Conservation (phyloP, 768 basidiomycete genomes). For the Russula dissimulans region DNA sequence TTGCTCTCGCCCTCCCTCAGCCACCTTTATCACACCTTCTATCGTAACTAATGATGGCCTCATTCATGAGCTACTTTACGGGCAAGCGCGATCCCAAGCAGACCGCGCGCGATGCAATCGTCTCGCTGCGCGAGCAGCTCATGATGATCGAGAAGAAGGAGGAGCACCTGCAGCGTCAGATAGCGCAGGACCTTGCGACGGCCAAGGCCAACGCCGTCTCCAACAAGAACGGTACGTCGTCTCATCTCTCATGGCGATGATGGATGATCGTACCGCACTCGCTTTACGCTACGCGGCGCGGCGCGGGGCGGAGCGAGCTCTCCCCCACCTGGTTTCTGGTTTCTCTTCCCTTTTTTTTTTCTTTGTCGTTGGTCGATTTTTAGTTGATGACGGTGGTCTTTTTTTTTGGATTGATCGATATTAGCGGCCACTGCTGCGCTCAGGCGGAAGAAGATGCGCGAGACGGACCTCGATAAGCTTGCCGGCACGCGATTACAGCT, state of each 20-base stretch:
- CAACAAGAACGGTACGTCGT: slow-evolving; percentile 76
- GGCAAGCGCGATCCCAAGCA: slow-evolving; percentile 76
- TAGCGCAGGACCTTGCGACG: slow-evolving; percentile 88
- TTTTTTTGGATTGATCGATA: neutral
- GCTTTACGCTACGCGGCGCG: too few relatives aligned
- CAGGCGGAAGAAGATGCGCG: slow-evolving; percentile 86
- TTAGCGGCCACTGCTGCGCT: slow-evolving; percentile 83
- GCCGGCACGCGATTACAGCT: slow-evolving; percentile 82
- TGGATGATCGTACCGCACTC: too few relatives aligned
- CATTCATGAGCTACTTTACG: slow-evolving; percentile 81
- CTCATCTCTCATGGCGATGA: too few relatives aligned
- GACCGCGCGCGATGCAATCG: slow-evolving; percentile 86
- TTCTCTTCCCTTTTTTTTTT: too few relatives aligned
- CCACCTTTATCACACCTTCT: neutral
- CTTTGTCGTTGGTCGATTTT: too few relatives aligned
- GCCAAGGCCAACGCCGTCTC: slow-evolving; percentile 88
- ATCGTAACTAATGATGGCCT: slow-evolving; percentile 16
- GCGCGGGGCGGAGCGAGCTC: too few relatives aligned
- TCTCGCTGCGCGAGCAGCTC: slow-evolving; percentile 84
- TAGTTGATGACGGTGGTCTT: too few relatives aligned
- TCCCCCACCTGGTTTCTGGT: too few relatives aligned
- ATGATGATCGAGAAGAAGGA: slow-evolving; percentile 99
- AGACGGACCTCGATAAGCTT: slow-evolving; percentile 78
- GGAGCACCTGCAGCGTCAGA: slow-evolving; percentile 92
- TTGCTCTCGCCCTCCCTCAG: too few relatives aligned